Percentiles rank a stretch among this genome's conserved stretches.
These are phyloP conservation scores for Acidomyces sp. DNA, from an alignment of 495 filamentous ascomycete species.

Conservation along the genomic window DNA sequence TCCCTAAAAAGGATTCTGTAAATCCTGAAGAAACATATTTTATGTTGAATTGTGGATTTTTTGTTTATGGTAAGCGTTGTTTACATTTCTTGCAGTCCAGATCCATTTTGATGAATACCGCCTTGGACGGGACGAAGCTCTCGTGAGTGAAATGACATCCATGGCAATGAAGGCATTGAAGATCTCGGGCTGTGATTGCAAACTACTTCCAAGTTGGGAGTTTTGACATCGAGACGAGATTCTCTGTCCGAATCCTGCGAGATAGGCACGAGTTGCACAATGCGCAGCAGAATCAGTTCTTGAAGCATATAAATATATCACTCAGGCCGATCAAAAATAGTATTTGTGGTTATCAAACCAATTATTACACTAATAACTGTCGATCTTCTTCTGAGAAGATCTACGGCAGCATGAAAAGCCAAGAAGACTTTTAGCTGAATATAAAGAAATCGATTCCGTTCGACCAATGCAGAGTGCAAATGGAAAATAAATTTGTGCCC, in stretches of 20 bases:
- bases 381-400: too few species aligned
- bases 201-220: constrained; percentile 57
- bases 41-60: constrained; percentile 89
- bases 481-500: too few species aligned
- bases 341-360: constrained; percentile 62
- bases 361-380: constrained; percentile 58
- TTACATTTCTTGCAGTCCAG: constrained; percentile 52
- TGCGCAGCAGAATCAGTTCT: constrained; percentile 29
- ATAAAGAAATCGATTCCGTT: too few species aligned
- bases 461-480: too few species aligned
- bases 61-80: constrained; percentile 77
- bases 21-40: constrained; percentile 70
- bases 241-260: constrained; percentile 86
- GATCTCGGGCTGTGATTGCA: constrained; percentile 63
- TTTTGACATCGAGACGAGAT: constrained; percentile 51
- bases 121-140: constrained; percentile 54
- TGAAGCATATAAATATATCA: neutral
- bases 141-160: constrained; percentile 29
- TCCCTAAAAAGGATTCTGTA: constrained; percentile 50
- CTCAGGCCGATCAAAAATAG: neutral
- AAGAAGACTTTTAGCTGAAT: too few species aligned
- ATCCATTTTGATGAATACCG: constrained; percentile 81
- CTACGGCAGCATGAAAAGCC: too few species aligned
- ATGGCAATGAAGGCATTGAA: constrained; percentile 44
- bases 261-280: constrained; percentile 50